A percentile compares a stretch with the other conserved stretches of the same genome.
Evolutionary conservation across 2,329 filamentous ascomycete species (phyloP).

Genomic region (Pseudogymnoascus sp.): DNA sequence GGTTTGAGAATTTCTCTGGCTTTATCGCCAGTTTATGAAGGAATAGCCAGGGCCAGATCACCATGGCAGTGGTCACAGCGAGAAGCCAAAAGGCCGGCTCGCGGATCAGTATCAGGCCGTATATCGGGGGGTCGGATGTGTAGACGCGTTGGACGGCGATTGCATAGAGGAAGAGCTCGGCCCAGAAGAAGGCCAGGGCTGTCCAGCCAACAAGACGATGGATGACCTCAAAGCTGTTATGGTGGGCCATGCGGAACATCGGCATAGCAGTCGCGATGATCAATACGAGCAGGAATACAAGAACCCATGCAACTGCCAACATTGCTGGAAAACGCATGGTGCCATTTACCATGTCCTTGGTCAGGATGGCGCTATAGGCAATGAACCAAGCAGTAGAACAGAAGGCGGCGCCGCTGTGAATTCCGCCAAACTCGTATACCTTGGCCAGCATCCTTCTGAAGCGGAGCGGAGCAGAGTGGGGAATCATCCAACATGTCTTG

Average conservation of each 20-base stretch:
- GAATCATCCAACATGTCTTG: conserved; percentile 37
- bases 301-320: conserved; percentile 24
- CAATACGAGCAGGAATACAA: conserved; percentile 39
- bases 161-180: conserved; percentile 36
- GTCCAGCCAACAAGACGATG: conserved; percentile 51
- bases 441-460: conserved; percentile 41
- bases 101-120: conserved; percentile 18
- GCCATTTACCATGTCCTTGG: conserved; percentile 6
- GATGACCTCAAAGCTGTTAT: conserved; percentile 48
- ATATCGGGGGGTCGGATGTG: conserved; percentile 11
- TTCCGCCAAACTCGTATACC: conserved; percentile 44
- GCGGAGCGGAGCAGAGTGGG: conserved; percentile 37
- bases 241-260: conserved; percentile 38
- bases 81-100: conserved; percentile 49
- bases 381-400: conserved; percentile 42
- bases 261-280: conserved; percentile 42
- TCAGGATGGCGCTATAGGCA: conserved; percentile 28
- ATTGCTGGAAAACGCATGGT: conserved; percentile 3
- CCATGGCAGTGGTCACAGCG: conserved; percentile 40
- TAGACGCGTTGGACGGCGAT: conserved; percentile 17
- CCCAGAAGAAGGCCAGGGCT: conserved; percentile 41
- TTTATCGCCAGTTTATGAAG: conserved; percentile 45
- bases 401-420: conserved; percentile 43
- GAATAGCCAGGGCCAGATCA: conserved; percentile 50
- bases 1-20: conserved; percentile 45